Evolutionary conservation across 306 rosid species (phyloP).

Genomic region (Vigna nakashimae): DNA sequence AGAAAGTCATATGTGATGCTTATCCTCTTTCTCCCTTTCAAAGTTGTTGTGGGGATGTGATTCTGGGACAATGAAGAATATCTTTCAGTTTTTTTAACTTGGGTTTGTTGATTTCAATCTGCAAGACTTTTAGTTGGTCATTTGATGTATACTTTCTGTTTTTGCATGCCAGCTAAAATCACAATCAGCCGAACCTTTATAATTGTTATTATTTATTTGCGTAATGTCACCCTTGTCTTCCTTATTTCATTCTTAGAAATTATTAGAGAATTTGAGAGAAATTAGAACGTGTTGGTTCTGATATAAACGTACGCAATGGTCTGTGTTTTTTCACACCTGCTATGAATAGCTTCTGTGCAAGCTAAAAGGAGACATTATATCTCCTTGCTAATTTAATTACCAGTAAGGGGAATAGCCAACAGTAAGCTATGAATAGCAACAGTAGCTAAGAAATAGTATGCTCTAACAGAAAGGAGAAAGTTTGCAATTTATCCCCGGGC

Average conservation of each 20-base stretch:
- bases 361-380: background rate
- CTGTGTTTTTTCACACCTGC: background rate
- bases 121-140: background rate
- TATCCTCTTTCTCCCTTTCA: background rate
- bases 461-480: background rate
- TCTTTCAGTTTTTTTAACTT: background rate
- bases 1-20: background rate
- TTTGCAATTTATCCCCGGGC: background rate
- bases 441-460: background rate
- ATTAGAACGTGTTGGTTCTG: background rate
- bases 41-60: constrained; percentile 10
- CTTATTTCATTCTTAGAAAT: background rate
- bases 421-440: background rate
- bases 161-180: background rate
- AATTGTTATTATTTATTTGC: background rate
- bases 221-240: background rate
- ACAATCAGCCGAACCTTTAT: background rate
- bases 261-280: background rate
- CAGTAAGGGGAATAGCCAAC: background rate
- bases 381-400: background rate
- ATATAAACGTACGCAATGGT: background rate
- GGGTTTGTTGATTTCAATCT: constrained; percentile 34
- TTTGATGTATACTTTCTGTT: background rate
- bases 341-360: background rate
- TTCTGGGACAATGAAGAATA: background rate